Evolutionary conservation across 2,329 filamentous ascomycete genomes (phyloP).

Genomic region (Botrytis fragariae): DNA sequence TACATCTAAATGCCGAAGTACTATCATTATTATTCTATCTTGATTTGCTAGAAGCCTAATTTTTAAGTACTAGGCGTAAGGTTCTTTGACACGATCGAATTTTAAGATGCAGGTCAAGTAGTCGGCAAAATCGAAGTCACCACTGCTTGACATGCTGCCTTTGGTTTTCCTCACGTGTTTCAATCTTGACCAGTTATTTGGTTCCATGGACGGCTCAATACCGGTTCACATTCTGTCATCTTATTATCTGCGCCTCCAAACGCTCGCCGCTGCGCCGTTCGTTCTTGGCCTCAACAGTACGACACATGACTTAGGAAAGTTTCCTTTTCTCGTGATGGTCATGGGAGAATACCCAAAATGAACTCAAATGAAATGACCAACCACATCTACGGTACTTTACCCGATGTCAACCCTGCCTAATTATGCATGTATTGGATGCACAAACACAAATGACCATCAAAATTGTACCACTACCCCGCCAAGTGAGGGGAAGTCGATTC

Average conservation of each 20-base stretch:
- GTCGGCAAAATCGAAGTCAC: neutral
- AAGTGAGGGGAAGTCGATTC: constrained; percentile 19
- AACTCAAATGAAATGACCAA: constrained; percentile 5
- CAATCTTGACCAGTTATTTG: neutral
- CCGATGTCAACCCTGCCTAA: neutral
- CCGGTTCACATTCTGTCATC: neutral
- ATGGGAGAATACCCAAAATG: neutral
- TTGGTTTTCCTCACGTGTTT: neutral
- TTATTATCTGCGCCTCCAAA: neutral
- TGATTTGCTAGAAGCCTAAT: too few relatives aligned
- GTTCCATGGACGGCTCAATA: neutral
- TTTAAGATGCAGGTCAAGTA: neutral
- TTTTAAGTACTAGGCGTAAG: too few relatives aligned
- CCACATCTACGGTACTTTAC: neutral
- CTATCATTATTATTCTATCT: too few relatives aligned
- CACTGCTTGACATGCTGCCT: neutral
- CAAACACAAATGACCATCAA: constrained; percentile 13
- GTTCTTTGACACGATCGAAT: neutral
- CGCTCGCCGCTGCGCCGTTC: neutral
- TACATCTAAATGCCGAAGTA: neutral
- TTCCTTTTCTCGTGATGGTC: neutral
- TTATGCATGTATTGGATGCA: neutral
- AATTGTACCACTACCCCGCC: neutral
- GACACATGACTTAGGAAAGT: neutral
- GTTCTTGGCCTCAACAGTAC: neutral